phyloP scores from a whole-genome alignment of 2,329 filamentous ascomycete species.

The Aotearoamyces nothofagi region DNA sequence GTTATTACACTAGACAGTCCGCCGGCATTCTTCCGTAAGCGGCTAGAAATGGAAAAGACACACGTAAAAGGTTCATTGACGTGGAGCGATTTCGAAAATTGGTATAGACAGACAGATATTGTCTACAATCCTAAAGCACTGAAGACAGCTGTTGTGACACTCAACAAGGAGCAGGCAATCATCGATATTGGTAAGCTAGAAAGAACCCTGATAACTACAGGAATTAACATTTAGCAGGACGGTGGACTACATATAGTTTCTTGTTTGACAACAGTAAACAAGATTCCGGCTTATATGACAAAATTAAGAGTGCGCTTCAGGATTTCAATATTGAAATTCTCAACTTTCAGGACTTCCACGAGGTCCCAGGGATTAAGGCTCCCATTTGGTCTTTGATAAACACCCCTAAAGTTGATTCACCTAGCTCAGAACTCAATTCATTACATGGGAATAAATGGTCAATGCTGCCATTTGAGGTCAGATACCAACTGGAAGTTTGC shows the following conservation, averaged over 20 bases:
- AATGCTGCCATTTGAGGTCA: conserved; percentile 50
- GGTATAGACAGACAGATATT: conserved; percentile 50
- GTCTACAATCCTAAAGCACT: conserved; percentile 26
- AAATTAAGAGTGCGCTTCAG: conserved; percentile 26
- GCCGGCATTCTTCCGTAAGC: conserved; percentile 20
- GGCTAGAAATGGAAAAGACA: conserved; percentile 18
- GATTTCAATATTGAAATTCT: conserved; percentile 58
- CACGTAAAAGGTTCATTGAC: conserved; percentile 23
- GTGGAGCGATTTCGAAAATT: conserved; percentile 42
- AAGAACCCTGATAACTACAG: background rate
- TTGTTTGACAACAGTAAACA: conserved; percentile 24
- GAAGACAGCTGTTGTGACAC: conserved; percentile 22
- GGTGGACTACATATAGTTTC: conserved; percentile 47
- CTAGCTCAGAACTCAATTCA: conserved; percentile 8
- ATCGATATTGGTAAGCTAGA: conserved; percentile 36
- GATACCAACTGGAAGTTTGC: conserved; percentile 88
- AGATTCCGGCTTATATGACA: conserved; percentile 7
- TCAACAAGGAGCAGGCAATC: conserved; percentile 29
- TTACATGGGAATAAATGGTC: conserved; percentile 14
- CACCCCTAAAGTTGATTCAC: conserved; percentile 5
- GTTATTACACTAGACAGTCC: conserved; percentile 33
- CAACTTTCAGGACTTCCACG: conserved; percentile 25
- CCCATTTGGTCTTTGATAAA: conserved; percentile 29
- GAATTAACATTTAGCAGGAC: conserved; percentile 23
- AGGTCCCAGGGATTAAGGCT: conserved; percentile 20